Conservation (phyloP, 345 rosid genomes). For the Dipteronia dyeriana region DNA sequence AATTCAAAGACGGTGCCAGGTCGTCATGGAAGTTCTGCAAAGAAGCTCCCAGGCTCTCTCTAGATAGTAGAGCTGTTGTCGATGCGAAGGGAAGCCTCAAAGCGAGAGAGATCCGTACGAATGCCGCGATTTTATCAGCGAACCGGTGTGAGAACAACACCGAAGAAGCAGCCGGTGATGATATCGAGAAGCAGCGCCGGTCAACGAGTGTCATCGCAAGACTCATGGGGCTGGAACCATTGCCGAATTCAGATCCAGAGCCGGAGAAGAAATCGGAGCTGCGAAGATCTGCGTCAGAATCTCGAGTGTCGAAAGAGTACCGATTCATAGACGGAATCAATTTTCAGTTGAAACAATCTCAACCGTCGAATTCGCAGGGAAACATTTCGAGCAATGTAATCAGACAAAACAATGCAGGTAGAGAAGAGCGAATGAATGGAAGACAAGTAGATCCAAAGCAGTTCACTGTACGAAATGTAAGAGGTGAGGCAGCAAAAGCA, state of each 20-base stretch:
- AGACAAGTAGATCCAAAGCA: conserved; percentile 32
- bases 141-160: conserved; percentile 27
- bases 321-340: conserved; percentile 53
- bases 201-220: conserved; percentile 91
- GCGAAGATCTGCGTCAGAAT: conserved; percentile 95
- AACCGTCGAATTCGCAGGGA: conserved; percentile 28
- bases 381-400: conserved; percentile 21
- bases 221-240: conserved; percentile 88
- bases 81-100: conserved; percentile 88
- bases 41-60: conserved; percentile 94
- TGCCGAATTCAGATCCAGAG: conserved; percentile 56
- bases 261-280: conserved; percentile 53
- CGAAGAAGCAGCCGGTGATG: conserved; percentile 33
- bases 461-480: conserved; percentile 30
- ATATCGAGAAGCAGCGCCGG: conserved; percentile 45
- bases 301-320: conserved; percentile 67
- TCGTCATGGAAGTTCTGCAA: conserved; percentile 82
- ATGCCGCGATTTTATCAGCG: conserved; percentile 36
- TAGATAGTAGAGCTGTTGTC: conserved; percentile 90
- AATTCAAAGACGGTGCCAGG: conserved; percentile 53
- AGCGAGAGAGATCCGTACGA: conserved; percentile 74
- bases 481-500: conserved; percentile 49
- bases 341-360: conserved; percentile 45
- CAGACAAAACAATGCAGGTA: conserved; percentile 28
- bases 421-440: conserved; percentile 25